Evolutionary conservation across 495 filamentous ascomycete species (phyloP).

Genomic region (Tuber indicum): DNA sequence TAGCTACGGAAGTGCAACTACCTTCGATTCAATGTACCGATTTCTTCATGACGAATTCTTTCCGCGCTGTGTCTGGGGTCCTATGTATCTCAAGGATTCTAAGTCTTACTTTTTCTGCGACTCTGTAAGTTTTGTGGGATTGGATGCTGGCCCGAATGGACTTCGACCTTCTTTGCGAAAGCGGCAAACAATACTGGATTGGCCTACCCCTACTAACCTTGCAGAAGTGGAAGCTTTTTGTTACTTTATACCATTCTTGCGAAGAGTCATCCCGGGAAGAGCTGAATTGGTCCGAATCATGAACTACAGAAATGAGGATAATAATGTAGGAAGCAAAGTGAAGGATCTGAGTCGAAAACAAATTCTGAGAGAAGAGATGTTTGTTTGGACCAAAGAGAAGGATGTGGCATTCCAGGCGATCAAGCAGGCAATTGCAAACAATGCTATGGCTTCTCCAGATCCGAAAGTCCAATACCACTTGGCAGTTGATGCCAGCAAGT

Average conservation of each 20-base stretch:
- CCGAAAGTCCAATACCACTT: not conserved
- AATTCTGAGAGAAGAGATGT: not conserved
- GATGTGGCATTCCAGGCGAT: not conserved
- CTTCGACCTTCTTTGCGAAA: not conserved
- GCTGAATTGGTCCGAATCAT: not conserved
- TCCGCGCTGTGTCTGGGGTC: not conserved
- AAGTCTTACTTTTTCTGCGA: not conserved
- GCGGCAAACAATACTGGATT: not conserved
- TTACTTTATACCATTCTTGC: not conserved
- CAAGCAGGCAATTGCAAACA: not conserved
- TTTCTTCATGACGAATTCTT: not conserved
- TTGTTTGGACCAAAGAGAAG: not conserved
- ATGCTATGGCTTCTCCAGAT: not conserved
- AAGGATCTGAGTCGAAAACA: too few relatives aligned
- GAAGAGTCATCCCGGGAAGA: not conserved
- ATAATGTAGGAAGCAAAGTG: too few relatives aligned
- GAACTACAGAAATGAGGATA: not conserved
- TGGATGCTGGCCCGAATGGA: too few relatives aligned
- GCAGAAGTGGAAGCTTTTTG: not conserved
- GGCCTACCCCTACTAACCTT: not conserved
- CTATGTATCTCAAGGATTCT: not conserved
- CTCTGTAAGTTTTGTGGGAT: not conserved
- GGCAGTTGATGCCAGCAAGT: not conserved
- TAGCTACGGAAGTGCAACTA: not conserved
- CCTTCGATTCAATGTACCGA: not conserved